A percentile compares a stretch with the other conserved stretches of the same genome.
Conservation (phyloP, 257 asterid species). For the Solanum neorickii region DNA sequence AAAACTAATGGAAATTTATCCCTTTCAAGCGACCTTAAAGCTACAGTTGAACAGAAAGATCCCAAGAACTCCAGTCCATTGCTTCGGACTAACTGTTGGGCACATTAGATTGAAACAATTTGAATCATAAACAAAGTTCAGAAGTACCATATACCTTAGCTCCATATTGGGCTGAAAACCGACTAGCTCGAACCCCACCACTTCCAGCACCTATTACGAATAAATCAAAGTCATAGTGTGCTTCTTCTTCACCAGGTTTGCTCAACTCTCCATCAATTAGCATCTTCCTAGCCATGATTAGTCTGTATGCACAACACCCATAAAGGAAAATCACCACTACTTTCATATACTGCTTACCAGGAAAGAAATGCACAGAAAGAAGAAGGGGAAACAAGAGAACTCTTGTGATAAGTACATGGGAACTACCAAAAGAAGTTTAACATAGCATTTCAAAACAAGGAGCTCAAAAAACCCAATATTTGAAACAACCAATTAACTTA, state of each 20-base stretch:
- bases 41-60: not conserved
- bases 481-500: not conserved
- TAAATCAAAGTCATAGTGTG: slow-evolving; percentile 73
- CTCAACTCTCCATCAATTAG: slow-evolving; percentile 60
- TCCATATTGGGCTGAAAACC: slow-evolving; percentile 87
- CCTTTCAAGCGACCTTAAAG: not conserved
- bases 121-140: not conserved
- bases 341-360: not conserved
- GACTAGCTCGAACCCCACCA: slow-evolving; percentile 93
- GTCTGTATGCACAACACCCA: slow-evolving; percentile 20
- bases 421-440: not conserved
- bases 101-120: not conserved
- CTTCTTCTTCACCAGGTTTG: slow-evolving; percentile 26
- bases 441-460: not conserved
- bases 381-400: not conserved
- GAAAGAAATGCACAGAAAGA: not conserved
- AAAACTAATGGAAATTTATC: not conserved
- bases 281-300: slow-evolving; percentile 88
- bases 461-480: not conserved
- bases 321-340: slow-evolving; percentile 1
- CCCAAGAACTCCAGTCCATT: not conserved
- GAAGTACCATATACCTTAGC: slow-evolving; percentile 52
- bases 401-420: slow-evolving; percentile 1
- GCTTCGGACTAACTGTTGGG: not conserved
- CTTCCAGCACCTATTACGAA: slow-evolving; percentile 98